Base-by-base conservation (phyloP, 176 grass and related monocot species). In the Bothriochloa decipiens region DNA sequence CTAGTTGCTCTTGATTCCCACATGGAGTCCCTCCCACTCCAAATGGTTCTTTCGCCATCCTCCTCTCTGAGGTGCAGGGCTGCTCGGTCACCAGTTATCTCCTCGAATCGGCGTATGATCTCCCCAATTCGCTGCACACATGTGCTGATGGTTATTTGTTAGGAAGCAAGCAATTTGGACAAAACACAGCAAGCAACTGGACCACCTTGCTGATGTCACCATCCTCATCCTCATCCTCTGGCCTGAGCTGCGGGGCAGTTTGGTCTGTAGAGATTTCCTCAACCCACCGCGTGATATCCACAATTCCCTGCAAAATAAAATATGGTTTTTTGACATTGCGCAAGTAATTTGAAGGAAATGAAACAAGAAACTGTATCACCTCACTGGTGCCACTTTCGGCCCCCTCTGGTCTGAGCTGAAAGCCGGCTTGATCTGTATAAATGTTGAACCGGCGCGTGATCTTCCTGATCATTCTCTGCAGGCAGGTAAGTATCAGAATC, bases 21-120 rank as follows among this genome's bases (percentile, higher is more conserved):
- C 2, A 20, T 4, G 6, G 3, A 63, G 11, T 20, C 65, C 64
- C 12, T 29, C 9, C 6, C 52, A 13, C 12, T 29, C 9, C 14
- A 33, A 13, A 2, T 1, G 17, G 36, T 66, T 52, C 66, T 85
- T 47, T 82, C n/a, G 3, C 86, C 86, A 69, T 88, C 82, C 8
- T 88, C 86, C 4, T 53, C n/a, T 12, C 76, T 46, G 1, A 88
- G 67, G 4, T 37, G 42, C 7, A 91, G 42, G 3, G 76, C 71
- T 0, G 70, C 77, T 29, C 70, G 76, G 13, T 88, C 90, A 58
- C 78, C 69, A 0, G 40, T 40, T 2, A 91, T 85, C 65, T 91
- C 90, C 32, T 88, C 71, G 33, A 88, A 87, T 7, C 12, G 35
- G 41, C 10, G 40, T 52, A 8, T 77, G 29, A 87, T 86, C 16